Base-by-base conservation (phyloP, 2,329 filamentous ascomycete genomes). In the Penicillium oxalicum region DNA sequence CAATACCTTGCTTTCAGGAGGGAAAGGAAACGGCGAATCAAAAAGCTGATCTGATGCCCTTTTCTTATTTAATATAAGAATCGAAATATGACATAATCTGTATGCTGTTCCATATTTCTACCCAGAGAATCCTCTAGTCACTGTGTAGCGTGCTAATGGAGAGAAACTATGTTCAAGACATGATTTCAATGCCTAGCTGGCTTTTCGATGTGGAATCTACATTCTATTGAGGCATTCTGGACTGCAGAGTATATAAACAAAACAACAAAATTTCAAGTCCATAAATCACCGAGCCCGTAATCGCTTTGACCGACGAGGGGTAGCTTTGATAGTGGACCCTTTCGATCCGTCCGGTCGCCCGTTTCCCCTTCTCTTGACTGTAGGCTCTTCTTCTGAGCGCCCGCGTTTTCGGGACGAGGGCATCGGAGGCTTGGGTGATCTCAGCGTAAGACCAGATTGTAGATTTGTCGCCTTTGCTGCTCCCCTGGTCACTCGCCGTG, bases 241-340 rank as follows among this genome's bases (percentile, higher is more conserved):
- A 1, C 32, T 42, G 29, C 7, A 7, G 13, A 40, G 25, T 41
- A 49, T 29, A 40, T 34, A 44, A 39, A 44, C 38, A 40, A 44
- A 33, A 18, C 7, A 37, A 42, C 26, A 50, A 42, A 37, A 40
- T 13, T 25, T 34, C 28, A 41, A 49, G 13, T 5, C 40, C 24
- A 44, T 11, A 49, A 44, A 47, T 52, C 44, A 52, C 39, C 13
- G 44, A 42, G 44, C 47, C 38, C 40, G 43, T 49, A 53, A 51
- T 51, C 48, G 45, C 44, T 51, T 53, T 49, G 48, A 53, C 40
- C 48, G 48, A 51, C 45, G 51, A 13, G 40, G 46, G 29, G 36
- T 41, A 51, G 37, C 34, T 49, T 51, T 51, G 11, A 48, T 42
- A 42, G 39, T 47, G 28, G 48, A 49, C 39, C 34, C 51, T 43